These are phyloP conservation scores for Lactarius hengduanensis DNA, from an alignment of 768 basidiomycete genomes.

Conservation along the genomic window DNA sequence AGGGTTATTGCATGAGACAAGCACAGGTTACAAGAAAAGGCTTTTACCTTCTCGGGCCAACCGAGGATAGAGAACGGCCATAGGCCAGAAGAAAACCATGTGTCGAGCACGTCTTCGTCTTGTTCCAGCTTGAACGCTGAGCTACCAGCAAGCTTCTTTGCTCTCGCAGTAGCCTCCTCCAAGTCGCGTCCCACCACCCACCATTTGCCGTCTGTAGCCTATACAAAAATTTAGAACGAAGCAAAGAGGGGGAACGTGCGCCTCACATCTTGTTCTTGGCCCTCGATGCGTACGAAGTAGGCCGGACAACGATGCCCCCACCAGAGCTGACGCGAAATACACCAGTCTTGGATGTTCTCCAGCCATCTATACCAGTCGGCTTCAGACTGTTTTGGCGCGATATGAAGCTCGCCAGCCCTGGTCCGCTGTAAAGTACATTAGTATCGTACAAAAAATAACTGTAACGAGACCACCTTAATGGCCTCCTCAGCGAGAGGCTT, in stretches of 20 bases:
- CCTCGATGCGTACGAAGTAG: constrained; percentile 87
- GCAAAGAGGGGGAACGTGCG: too few species aligned
- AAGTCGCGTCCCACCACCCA: constrained; percentile 89
- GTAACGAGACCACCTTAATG: constrained; percentile 56
- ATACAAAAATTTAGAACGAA: constrained; percentile 12
- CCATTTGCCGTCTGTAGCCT: constrained; percentile 68
- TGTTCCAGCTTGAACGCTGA: constrained; percentile 76
- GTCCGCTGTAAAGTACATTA: constrained; percentile 60
- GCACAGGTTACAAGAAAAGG: neutral
- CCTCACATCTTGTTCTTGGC: constrained; percentile 62
- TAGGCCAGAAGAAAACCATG: constrained; percentile 97
- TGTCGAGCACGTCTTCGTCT: constrained; percentile 97
- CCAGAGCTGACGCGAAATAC: constrained; percentile 98
- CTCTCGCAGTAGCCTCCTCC: constrained; percentile 77
- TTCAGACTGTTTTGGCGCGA: constrained; percentile 83
- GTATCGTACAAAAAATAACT: neutral
- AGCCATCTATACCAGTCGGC: constrained; percentile 97
- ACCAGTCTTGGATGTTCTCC: constrained; percentile 97
- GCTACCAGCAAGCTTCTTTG: constrained; percentile 64
- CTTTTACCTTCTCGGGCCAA: constrained; percentile 85
- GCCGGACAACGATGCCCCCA: constrained; percentile 98
- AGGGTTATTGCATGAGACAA: constrained; percentile 19
- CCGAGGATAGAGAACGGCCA: constrained; percentile 99
- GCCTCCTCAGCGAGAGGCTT: constrained; percentile 88
- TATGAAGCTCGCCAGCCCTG: constrained; percentile 78